Evolutionary conservation across 306 rosid species (phyloP).

Genomic region (Spatholobus suberectus): DNA sequence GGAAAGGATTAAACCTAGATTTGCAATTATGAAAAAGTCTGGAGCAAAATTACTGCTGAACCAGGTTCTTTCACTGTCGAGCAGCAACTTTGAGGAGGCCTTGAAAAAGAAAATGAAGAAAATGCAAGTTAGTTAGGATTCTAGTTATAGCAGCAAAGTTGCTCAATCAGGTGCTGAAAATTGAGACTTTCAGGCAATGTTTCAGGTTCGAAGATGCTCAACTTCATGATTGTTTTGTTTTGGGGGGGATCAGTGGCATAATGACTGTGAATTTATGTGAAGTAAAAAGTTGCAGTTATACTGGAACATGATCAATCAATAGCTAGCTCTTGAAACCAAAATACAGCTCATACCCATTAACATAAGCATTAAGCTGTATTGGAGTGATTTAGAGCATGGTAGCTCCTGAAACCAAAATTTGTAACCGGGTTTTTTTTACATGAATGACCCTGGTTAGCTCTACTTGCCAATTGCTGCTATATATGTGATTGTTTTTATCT

Average conservation of each 20-base stretch:
- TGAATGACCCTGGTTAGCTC: conserved; percentile 16
- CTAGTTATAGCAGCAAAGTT: conserved; percentile 32
- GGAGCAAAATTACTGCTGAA: conserved; percentile 73
- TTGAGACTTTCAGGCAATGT: conserved; percentile 29
- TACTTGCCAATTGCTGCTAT: neutral
- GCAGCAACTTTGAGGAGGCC: conserved; percentile 52
- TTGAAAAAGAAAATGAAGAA: conserved; percentile 69
- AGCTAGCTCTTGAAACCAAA: neutral
- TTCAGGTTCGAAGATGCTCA: conserved; percentile 9
- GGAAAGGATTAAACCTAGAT: conserved; percentile 86
- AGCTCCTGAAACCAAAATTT: conserved; percentile 14
- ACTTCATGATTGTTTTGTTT: conserved; percentile 19
- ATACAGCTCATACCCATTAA: conserved; percentile 6
- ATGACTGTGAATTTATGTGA: neutral
- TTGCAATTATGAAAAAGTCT: conserved; percentile 60
- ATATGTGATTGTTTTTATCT: conserved; percentile 1
- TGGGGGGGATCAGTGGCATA: neutral
- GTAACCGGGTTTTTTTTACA: neutral
- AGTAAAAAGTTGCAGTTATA: conserved; percentile 6
- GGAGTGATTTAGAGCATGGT: conserved; percentile 23
- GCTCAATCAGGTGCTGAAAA: conserved; percentile 10
- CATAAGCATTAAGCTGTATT: conserved; percentile 23
- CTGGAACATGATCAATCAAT: neutral
- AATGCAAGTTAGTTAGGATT: conserved; percentile 40
- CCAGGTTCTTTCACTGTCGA: conserved; percentile 77